Percentiles rank a stretch among this genome's conserved stretches.
Evolutionary conservation across 2,329 filamentous ascomycete species (phyloP).

Genomic region (Aureobasidium sp.): DNA sequence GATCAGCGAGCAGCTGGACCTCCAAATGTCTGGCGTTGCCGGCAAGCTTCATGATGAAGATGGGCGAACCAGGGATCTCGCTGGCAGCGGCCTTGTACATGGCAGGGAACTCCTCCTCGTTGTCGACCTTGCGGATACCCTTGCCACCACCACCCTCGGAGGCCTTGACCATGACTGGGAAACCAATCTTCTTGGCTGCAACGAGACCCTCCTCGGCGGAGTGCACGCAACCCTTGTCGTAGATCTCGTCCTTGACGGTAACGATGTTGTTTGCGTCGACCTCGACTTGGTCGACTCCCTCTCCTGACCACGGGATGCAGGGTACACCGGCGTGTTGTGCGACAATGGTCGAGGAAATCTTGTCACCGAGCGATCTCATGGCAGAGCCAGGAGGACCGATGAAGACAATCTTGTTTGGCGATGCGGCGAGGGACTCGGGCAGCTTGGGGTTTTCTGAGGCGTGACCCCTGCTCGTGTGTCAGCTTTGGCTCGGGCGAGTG

Average conservation of each 20-base stretch:
- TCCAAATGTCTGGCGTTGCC: conserved; percentile 95
- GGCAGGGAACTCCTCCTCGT: conserved; percentile 72
- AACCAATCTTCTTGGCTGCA: conserved; percentile 84
- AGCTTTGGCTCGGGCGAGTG: conserved; percentile 13
- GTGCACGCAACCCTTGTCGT: conserved; percentile 82
- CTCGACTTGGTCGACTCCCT: conserved; percentile 72
- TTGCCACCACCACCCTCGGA: conserved; percentile 98
- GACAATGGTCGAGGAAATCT: conserved; percentile 98
- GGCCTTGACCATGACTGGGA: conserved; percentile 99
- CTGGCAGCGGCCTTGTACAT: conserved; percentile 94
- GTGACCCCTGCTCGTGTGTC: conserved; percentile 60
- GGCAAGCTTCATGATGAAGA: conserved; percentile 99
- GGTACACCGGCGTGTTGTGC: conserved; percentile 93
- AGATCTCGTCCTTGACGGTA: conserved; percentile 77
- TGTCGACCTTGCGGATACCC: conserved; percentile 91
- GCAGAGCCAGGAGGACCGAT: conserved; percentile 96
- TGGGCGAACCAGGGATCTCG: conserved; percentile 96
- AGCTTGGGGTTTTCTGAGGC: conserved; percentile 98
- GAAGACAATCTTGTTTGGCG: conserved; percentile 97
- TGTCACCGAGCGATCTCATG: conserved; percentile 98
- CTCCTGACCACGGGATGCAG: conserved; percentile 99
- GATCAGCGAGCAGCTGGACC: conserved; percentile 92
- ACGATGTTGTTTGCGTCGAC: conserved; percentile 80
- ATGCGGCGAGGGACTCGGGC: conserved; percentile 89
- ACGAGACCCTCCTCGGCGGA: conserved; percentile 83